These are phyloP conservation scores for Colletotrichum sp. DNA, from an alignment of 2,329 filamentous ascomycete genomes.

Conservation along the genomic window DNA sequence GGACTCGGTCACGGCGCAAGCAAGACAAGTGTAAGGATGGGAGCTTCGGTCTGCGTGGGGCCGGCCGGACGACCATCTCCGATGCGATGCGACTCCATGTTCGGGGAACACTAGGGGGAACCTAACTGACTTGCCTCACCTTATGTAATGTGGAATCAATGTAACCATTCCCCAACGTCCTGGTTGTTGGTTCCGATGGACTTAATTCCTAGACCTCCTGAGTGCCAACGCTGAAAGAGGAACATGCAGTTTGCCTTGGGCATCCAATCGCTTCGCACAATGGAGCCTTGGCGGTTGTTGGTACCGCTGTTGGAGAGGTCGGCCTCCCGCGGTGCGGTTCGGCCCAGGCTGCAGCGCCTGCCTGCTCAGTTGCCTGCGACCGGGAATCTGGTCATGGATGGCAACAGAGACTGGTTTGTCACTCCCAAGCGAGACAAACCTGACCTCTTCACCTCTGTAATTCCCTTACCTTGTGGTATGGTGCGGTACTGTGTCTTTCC, in stretches of 20 bases:
- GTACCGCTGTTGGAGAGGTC: neutral
- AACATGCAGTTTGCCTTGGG: neutral
- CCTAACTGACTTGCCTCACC: neutral
- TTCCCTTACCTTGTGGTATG: neutral
- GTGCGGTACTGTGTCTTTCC: neutral
- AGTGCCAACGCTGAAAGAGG: neutral
- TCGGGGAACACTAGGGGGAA: neutral
- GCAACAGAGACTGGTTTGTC: neutral
- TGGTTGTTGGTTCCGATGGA: neutral
- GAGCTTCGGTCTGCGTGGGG: neutral
- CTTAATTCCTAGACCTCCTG: neutral
- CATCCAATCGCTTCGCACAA: neutral
- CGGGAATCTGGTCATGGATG: neutral
- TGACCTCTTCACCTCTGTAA: neutral
- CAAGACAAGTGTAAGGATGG: neutral
- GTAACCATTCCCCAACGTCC: neutral
- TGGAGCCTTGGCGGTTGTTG: neutral
- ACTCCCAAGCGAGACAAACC: neutral
- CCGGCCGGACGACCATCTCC: neutral
- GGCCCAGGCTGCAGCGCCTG: neutral
- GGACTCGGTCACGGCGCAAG: neutral
- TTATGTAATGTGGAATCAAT: neutral
- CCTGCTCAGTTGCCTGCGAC: neutral
- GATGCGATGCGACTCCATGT: neutral
- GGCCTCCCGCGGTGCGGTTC: neutral